Percentiles rank a stretch among this genome's conserved stretches.
Conservation (phyloP, 148 eudicot species). For the Camellia granthamiana region DNA sequence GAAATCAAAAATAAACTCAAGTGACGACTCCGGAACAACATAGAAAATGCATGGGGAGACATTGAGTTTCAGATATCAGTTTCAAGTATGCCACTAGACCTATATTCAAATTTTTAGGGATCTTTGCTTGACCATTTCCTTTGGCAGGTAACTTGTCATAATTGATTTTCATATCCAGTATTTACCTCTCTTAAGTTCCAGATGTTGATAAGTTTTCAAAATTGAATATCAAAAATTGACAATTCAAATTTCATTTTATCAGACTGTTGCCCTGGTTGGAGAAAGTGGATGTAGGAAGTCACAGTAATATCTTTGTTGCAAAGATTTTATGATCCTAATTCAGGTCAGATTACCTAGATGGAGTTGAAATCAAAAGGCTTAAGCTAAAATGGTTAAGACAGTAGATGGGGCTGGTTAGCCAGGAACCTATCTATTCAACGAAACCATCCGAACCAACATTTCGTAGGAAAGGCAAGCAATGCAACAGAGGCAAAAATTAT, state of each 20-base stretch:
- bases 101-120: slow-evolving; percentile 26
- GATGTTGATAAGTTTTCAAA: not conserved
- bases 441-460: slow-evolving; percentile 19
- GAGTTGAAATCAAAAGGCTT: slow-evolving; percentile 15
- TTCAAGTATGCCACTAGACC: slow-evolving; percentile 38
- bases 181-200: not conserved
- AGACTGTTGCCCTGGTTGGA: slow-evolving; percentile 28
- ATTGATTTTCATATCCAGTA: not conserved
- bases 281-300: slow-evolving; percentile 30
- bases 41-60: slow-evolving; percentile 16
- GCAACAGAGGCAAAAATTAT: slow-evolving; percentile 23
- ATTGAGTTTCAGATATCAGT: slow-evolving; percentile 23
- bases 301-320: slow-evolving; percentile 18
- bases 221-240: no score
- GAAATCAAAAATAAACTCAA: slow-evolving; percentile 21
- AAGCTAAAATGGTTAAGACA: slow-evolving; percentile 26
- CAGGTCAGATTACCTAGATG: slow-evolving; percentile 17
- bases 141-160: slow-evolving; percentile 28
- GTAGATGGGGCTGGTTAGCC: slow-evolving; percentile 26
- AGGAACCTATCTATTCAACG: slow-evolving; percentile 26
- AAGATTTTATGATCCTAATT: slow-evolving; percentile 27
- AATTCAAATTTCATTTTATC: not conserved
- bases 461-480: slow-evolving; percentile 17
- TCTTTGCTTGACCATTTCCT: slow-evolving; percentile 22
- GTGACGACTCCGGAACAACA: slow-evolving; percentile 12